Conservation (phyloP, 2,329 filamentous ascomycete genomes). For the Aspergillus ibericus region DNA sequence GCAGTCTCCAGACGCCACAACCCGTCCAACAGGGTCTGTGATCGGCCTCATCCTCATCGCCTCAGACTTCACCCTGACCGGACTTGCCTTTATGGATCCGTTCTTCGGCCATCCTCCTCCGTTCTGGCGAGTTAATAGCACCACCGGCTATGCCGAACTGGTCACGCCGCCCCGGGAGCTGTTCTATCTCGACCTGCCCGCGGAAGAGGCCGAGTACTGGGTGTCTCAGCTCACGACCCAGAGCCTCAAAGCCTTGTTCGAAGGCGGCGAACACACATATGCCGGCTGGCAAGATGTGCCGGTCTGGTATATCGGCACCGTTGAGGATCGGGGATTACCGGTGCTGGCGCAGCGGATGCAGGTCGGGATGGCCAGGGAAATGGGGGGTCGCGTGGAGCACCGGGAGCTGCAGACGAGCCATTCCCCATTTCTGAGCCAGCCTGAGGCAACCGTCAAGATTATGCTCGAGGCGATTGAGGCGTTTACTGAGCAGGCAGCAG, state of each 20-base stretch:
- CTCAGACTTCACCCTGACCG: constrained; percentile 45
- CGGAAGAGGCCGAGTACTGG: constrained; percentile 47
- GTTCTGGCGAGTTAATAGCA: constrained; percentile 40
- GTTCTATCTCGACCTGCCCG: constrained; percentile 54
- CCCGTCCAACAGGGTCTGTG: constrained; percentile 36
- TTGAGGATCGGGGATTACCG: constrained; percentile 45
- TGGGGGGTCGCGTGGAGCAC: constrained; percentile 39
- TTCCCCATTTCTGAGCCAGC: constrained; percentile 52
- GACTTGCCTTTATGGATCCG: constrained; percentile 43
- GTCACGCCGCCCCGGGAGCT: constrained; percentile 39
- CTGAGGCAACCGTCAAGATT: constrained; percentile 23
- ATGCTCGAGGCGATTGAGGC: too few relatives aligned
- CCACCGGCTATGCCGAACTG: constrained; percentile 47
- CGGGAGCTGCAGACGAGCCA: constrained; percentile 50
- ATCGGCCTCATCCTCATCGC: constrained; percentile 49
- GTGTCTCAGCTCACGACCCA: constrained; percentile 44
- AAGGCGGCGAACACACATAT: constrained; percentile 48
- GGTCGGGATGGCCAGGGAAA: constrained; percentile 41
- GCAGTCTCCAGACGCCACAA: background rate
- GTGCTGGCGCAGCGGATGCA: constrained; percentile 40
- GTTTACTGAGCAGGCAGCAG: too few relatives aligned
- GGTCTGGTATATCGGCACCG: constrained; percentile 48
- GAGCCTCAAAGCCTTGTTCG: constrained; percentile 46
- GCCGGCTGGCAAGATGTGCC: constrained; percentile 52
- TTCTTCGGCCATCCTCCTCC: constrained; percentile 47